Conservation (phyloP, 176 grass and related monocot species). For the maize (Zea mays) region DNA sequence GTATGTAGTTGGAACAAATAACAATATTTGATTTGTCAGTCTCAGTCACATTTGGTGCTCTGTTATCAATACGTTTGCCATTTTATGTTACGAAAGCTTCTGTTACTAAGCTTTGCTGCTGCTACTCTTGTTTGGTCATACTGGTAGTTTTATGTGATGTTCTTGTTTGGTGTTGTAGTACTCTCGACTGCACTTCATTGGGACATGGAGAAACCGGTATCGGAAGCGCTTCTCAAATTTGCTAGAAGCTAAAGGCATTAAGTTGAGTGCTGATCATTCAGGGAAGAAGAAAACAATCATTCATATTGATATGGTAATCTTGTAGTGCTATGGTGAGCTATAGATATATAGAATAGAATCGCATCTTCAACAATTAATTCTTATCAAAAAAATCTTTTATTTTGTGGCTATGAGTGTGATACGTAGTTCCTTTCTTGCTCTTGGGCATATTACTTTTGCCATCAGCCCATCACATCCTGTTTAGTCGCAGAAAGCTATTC, state of each 20-base stretch:
- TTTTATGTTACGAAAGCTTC: slow-evolving; percentile 21
- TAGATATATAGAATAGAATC: slow-evolving; percentile 16
- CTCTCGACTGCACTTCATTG: slow-evolving; percentile 96
- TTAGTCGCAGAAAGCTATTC: slow-evolving; percentile 6
- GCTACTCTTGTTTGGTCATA: slow-evolving; percentile 25
- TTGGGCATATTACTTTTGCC: neutral
- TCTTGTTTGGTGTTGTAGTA: slow-evolving; percentile 50
- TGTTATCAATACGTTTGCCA: slow-evolving; percentile 2
- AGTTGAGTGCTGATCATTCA: slow-evolving; percentile 36
- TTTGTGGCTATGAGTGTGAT: slow-evolving; percentile 28
- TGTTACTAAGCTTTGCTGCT: slow-evolving; percentile 33
- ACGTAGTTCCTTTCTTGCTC: slow-evolving; percentile 23
- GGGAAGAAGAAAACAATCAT: slow-evolving; percentile 63
- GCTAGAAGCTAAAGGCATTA: slow-evolving; percentile 49
- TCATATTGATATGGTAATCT: slow-evolving; percentile 95
- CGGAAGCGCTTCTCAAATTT: slow-evolving; percentile 73
- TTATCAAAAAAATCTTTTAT: slow-evolving; percentile 5
- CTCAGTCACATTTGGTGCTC: neutral
- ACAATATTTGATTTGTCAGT: neutral
- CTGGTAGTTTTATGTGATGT: neutral
- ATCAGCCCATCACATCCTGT: neutral
- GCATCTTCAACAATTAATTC: slow-evolving; percentile 20
- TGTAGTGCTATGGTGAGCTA: slow-evolving; percentile 17
- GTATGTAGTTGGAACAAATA: slow-evolving; percentile 39
- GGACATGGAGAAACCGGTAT: slow-evolving; percentile 95